Conservation (phyloP, 202 grass and related monocot species). For the Musa balbisiana region DNA sequence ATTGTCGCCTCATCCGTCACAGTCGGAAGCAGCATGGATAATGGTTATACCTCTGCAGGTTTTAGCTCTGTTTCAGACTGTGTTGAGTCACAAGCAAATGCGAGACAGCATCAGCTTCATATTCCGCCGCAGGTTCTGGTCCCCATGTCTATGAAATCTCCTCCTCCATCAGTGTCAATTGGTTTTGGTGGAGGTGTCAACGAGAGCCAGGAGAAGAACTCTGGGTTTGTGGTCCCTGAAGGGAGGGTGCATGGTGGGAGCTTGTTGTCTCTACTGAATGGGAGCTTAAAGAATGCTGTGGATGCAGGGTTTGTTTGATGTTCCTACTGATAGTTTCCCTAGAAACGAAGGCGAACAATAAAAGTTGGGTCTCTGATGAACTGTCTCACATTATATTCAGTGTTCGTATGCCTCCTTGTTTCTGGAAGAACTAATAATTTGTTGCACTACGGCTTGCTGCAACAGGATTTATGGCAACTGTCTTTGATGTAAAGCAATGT, state of each 20-base stretch:
- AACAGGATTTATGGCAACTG: neutral
- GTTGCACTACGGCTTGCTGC: neutral
- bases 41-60: constrained; percentile 33
- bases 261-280: constrained; percentile 51
- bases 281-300: constrained; percentile 51
- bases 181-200: constrained; percentile 30
- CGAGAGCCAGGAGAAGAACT: constrained; percentile 6
- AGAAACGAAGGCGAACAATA: neutral
- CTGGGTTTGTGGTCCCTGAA: constrained; percentile 40
- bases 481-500: neutral
- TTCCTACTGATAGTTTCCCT: neutral
- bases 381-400: neutral
- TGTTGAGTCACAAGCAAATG: constrained; percentile 16
- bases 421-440: neutral
- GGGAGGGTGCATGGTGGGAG: constrained; percentile 64
- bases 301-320: constrained; percentile 18
- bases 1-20: constrained; percentile 33
- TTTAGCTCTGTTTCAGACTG: constrained; percentile 38
- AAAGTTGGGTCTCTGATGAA: neutral
- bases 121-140: constrained; percentile 56
- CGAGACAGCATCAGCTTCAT: constrained; percentile 32
- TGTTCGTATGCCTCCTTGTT: neutral
- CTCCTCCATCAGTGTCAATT: constrained; percentile 24
- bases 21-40: constrained; percentile 41
- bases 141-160: constrained; percentile 56